Evolutionary conservation across 2,329 filamentous ascomycete species (phyloP).

Genomic region (Colletotrichum graminicola): DNA sequence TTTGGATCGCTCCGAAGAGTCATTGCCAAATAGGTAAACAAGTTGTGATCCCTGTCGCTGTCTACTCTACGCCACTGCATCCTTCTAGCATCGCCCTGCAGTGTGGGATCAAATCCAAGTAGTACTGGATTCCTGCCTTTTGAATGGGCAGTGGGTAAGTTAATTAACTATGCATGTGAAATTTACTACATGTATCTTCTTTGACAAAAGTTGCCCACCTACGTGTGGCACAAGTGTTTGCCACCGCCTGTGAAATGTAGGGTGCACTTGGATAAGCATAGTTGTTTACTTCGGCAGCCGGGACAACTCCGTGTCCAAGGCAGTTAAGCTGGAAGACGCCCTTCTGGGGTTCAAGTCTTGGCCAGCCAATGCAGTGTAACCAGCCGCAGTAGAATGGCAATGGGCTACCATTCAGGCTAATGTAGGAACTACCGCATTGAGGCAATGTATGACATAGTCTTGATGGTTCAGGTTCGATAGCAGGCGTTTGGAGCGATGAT

Average conservation of each 20-base stretch:
- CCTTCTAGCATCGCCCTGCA: neutral
- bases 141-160: neutral
- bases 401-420: slow-evolving; percentile 16
- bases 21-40: neutral
- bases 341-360: neutral
- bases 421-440: slow-evolving; percentile 1
- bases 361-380: slow-evolving; percentile 9
- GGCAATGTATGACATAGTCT: neutral
- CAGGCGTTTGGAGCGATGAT: neutral
- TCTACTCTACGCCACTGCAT: neutral
- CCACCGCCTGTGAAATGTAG: neutral
- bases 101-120: no score
- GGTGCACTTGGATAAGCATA: neutral
- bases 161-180: no score
- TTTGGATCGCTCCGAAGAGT: neutral
- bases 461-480: neutral
- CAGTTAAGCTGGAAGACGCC: neutral
- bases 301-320: neutral
- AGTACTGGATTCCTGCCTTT: no score
- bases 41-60: neutral
- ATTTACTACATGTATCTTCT: neutral
- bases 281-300: neutral
- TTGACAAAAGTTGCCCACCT: neutral
- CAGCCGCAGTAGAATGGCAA: neutral
- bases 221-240: neutral